These are phyloP conservation scores for Phytophthora melonis DNA, from an alignment of 352 stramenopile species.

Conservation along the genomic window DNA sequence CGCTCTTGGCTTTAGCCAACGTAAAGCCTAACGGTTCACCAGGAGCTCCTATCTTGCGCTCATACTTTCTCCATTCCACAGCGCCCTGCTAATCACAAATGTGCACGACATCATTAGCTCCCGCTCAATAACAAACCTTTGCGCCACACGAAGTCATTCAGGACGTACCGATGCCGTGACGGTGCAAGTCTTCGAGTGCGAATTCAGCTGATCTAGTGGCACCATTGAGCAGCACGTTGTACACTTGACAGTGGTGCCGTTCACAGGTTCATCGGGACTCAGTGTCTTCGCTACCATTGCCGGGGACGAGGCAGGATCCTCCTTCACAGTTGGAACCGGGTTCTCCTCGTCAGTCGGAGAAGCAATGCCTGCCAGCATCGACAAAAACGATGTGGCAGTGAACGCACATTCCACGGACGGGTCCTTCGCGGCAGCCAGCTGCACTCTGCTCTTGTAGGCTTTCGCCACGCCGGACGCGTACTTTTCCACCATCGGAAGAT, in stretches of 20 bases:
- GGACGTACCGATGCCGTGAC: slow-evolving; percentile 50
- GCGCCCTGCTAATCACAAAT: slow-evolving; percentile 26
- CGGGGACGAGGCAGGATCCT: slow-evolving; percentile 16
- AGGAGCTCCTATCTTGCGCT: slow-evolving; percentile 54
- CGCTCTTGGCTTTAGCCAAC: slow-evolving; percentile 69
- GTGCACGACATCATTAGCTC: not conserved
- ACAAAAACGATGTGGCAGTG: slow-evolving; percentile 65
- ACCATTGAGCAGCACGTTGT: slow-evolving; percentile 69
- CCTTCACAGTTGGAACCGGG: slow-evolving; percentile 5
- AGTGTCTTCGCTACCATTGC: slow-evolving; percentile 12
- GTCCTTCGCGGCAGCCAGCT: slow-evolving; percentile 34
- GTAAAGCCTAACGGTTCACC: slow-evolving; percentile 72
- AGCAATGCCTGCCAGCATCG: slow-evolving; percentile 40
- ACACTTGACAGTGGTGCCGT: slow-evolving; percentile 64
- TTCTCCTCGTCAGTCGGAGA: slow-evolving; percentile 17
- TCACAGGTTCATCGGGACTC: slow-evolving; percentile 5
- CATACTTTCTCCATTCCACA: slow-evolving; percentile 71
- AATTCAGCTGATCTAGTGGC: slow-evolving; percentile 58
- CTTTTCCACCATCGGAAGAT: slow-evolving; percentile 64
- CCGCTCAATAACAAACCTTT: not conserved
- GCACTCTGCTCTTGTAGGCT: slow-evolving; percentile 63
- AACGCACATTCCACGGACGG: slow-evolving; percentile 35
- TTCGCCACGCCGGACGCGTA: slow-evolving; percentile 74
- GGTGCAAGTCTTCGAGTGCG: slow-evolving; percentile 71
- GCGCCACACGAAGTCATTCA: not conserved